Evolutionary conservation across 108 stramenopile genomes (phyloP), one percentile per base, ranked within the genome.

Genomic region (Skeletonema potamos): DNA sequence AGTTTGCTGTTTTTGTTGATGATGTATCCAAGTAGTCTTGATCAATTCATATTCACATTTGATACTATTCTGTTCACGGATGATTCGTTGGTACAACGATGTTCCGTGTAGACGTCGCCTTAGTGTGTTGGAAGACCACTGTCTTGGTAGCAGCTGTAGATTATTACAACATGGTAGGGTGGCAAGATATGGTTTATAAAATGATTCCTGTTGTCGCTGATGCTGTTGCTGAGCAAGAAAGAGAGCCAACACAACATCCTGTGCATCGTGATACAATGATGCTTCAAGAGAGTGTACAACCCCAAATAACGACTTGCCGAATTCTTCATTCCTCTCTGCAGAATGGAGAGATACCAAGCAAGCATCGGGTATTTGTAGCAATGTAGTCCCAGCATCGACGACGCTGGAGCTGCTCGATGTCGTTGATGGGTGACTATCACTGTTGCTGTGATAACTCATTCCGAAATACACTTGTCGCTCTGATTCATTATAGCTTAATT

Each of bases 81-180:
- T 17, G 2, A 85, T 76, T 7, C 76, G 79, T 36, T 68, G 6
- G 22, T 85, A 66, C 18, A 93, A 43, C 1, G 84, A 76, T 9
- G 92, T 86, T 28, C 92, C 88, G 24, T 27, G 13, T 20, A 91
- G 76, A 12, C 83, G 72, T 8, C 41, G 17, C 28, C 73, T 17
- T 9, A 87, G 62, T 13, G 71, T 59, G 1, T 77, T 55, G 24
- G 62, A 60, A 7, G 67, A 41, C 89, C 92, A 92, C 64, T 85
- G 82, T 9, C 92, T 70, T 2, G 92, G 92, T 6, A 92, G 43
- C 12, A 64, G 72, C 3, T 18, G 46, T 58, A 24, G 37, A 28
- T 58, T 27, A 41, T 41, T 41, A 13, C 28, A 13, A 1, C 8
- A 30, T 18, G 76, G 76, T 4, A 77, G 72, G 17, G 71, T 77